A percentile compares a stretch with the other conserved stretches of the same genome.
Evolutionary conservation across 768 basidiomycete genomes (phyloP).

Genomic region (Termitomyces sp.): DNA sequence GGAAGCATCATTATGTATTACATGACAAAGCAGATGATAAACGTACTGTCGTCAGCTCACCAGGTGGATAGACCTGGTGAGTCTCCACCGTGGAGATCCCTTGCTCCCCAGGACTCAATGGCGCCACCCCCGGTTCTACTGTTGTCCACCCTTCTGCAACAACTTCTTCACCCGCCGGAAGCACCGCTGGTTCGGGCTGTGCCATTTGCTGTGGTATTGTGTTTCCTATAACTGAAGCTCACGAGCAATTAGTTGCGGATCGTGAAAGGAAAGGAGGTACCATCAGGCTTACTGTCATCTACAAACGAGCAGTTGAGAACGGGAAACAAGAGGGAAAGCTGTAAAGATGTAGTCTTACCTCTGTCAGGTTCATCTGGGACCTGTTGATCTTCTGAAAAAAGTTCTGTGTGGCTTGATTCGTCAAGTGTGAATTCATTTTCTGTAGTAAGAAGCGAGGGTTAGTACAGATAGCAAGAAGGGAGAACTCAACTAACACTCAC

Average conservation of each 20-base stretch:
- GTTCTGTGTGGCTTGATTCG: not conserved
- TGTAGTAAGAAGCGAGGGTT: not conserved
- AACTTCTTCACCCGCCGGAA: constrained; percentile 5
- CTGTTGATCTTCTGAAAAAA: not conserved
- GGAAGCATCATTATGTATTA: not conserved
- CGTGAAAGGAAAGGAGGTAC: constrained; percentile 12
- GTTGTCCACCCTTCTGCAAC: not conserved
- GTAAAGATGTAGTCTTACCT: not conserved
- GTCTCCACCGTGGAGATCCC: not conserved
- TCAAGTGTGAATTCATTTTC: constrained; percentile 9
- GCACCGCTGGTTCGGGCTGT: not conserved
- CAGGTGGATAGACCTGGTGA: not conserved
- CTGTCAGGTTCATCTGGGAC: not conserved
- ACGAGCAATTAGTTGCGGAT: constrained; percentile 17
- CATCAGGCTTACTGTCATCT: constrained; percentile 6
- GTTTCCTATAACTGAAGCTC: constrained; percentile 17
- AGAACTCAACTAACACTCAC: not conserved
- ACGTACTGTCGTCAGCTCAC: constrained; percentile 5
- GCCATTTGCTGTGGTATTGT: not conserved
- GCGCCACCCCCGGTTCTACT: not conserved
- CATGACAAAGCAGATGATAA: not conserved
- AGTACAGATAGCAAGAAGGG: not conserved
- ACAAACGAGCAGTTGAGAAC: not conserved
- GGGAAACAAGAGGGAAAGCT: not conserved
- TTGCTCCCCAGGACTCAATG: not conserved